phyloP scores from a whole-genome alignment of 345 rosid species.

The Firmiana major region DNA sequence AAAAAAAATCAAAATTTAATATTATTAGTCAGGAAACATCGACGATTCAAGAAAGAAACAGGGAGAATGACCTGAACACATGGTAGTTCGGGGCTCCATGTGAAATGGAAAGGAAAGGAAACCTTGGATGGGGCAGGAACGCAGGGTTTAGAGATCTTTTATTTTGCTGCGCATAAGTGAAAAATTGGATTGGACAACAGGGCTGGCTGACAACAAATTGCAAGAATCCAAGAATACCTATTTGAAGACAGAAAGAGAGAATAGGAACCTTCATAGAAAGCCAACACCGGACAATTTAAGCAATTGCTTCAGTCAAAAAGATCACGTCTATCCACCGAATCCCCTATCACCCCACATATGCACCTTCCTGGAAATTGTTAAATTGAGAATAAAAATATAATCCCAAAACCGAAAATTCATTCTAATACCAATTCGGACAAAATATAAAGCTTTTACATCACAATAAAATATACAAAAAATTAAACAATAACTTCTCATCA shows the following conservation, averaged over 20 bases:
- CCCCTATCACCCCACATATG: conserved; percentile 5
- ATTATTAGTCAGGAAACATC: not conserved
- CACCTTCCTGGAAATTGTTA: conserved; percentile 46
- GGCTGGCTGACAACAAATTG: not conserved
- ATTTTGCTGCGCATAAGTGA: too few relatives aligned
- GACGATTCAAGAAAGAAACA: not conserved
- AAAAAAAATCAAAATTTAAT: not conserved
- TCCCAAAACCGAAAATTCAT: not conserved
- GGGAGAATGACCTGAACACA: not conserved
- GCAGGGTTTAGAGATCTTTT: not conserved
- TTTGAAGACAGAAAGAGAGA: not conserved
- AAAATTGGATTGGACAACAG: not conserved
- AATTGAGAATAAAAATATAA: conserved; percentile 9
- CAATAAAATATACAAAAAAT: not conserved
- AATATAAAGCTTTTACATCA: too few relatives aligned
- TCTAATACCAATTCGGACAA: not conserved
- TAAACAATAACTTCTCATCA: not conserved
- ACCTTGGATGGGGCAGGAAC: not conserved
- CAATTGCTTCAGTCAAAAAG: not conserved
- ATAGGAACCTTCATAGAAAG: conserved; percentile 45
- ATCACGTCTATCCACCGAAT: not conserved
- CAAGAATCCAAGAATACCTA: conserved; percentile 26
- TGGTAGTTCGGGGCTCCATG: not conserved
- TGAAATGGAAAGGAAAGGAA: not conserved
- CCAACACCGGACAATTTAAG: conserved; percentile 19